A percentile compares a stretch with the other conserved stretches of the same genome.
Evolutionary conservation across 2,329 filamentous ascomycete species (phyloP).

Genomic region (Botrytis pseudocinerea): DNA sequence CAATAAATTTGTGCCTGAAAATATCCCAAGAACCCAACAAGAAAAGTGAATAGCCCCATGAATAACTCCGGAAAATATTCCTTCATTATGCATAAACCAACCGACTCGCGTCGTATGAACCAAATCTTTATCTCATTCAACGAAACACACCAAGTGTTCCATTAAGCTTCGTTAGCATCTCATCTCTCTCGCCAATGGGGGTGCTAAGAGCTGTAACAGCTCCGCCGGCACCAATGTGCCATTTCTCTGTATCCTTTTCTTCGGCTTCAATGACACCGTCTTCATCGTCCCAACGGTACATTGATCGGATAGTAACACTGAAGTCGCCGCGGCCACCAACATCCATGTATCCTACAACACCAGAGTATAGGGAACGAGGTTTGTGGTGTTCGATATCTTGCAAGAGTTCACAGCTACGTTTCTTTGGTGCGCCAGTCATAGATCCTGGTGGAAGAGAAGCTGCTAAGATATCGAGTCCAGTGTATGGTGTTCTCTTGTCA

Average conservation of each 20-base stretch:
- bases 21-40: not conserved
- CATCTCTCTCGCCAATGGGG: slow-evolving; percentile 77
- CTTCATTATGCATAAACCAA: slow-evolving; percentile 16
- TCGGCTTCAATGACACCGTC: slow-evolving; percentile 34
- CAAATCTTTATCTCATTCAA: slow-evolving; percentile 18
- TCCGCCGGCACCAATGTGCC: slow-evolving; percentile 87
- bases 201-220: slow-evolving; percentile 86
- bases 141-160: slow-evolving; percentile 38
- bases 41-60: slow-evolving; percentile 1
- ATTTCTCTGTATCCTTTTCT: slow-evolving; percentile 54
- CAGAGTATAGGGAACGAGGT: slow-evolving; percentile 77
- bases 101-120: slow-evolving; percentile 17
- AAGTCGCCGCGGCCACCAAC: slow-evolving; percentile 83
- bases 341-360: slow-evolving; percentile 87
- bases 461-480: slow-evolving; percentile 74
- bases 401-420: slow-evolving; percentile 83
- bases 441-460: slow-evolving; percentile 82
- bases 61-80: not conserved
- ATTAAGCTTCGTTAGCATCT: slow-evolving; percentile 75
- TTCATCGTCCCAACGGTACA: slow-evolving; percentile 72
- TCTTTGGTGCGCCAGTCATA: slow-evolving; percentile 97
- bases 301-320: slow-evolving; percentile 84
- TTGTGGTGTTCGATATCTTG: slow-evolving; percentile 61
- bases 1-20: not conserved
- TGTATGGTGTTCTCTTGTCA: slow-evolving; percentile 43